These are phyloP conservation scores for Candida jianshihensis DNA, from an alignment of 805 yeast species.

Conservation along the genomic window DNA sequence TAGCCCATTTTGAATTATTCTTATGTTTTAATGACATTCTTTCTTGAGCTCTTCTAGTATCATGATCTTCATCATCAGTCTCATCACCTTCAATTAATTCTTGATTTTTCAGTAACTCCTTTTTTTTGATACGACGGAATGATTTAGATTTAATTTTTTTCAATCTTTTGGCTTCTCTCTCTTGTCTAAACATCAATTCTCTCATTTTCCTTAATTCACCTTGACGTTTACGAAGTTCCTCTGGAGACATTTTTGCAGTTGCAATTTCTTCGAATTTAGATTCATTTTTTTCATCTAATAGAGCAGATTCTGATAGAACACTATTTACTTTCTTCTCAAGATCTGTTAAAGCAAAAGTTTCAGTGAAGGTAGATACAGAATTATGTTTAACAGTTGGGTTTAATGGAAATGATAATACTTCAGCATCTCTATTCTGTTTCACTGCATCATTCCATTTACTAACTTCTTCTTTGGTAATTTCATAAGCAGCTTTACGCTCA, in stretches of 20 bases:
- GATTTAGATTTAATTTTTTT: conserved; percentile 93
- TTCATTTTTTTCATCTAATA: conserved; percentile 66
- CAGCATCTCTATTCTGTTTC: conserved; percentile 73
- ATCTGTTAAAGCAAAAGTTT: conserved; percentile 38
- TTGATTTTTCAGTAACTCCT: conserved; percentile 65
- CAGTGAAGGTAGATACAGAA: conserved; percentile 50
- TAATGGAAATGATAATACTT: conserved; percentile 73
- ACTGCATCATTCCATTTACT: conserved; percentile 85
- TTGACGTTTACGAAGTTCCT: conserved; percentile 70
- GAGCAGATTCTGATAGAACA: conserved; percentile 56
- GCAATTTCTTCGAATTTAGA: conserved; percentile 85
- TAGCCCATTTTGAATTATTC: conserved; percentile 86
- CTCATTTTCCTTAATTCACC: conserved; percentile 86
- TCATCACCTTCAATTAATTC: conserved; percentile 58
- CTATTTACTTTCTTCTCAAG: conserved; percentile 60
- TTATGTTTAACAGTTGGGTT: conserved; percentile 37
- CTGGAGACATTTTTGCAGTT: conserved; percentile 71
- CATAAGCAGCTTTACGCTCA: conserved; percentile 87
- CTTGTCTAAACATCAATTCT: conserved; percentile 94
- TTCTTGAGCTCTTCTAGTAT: conserved; percentile 75
- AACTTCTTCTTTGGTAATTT: conserved; percentile 79
- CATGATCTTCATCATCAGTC: conserved; percentile 55
- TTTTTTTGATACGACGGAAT: conserved; percentile 79
- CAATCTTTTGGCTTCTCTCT: conserved; percentile 80
- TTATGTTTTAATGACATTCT: conserved; percentile 90